Evolutionary conservation across 202 grass and related monocot genomes (phyloP).

Genomic region (Bolboschoenoplectus hybrid): DNA sequence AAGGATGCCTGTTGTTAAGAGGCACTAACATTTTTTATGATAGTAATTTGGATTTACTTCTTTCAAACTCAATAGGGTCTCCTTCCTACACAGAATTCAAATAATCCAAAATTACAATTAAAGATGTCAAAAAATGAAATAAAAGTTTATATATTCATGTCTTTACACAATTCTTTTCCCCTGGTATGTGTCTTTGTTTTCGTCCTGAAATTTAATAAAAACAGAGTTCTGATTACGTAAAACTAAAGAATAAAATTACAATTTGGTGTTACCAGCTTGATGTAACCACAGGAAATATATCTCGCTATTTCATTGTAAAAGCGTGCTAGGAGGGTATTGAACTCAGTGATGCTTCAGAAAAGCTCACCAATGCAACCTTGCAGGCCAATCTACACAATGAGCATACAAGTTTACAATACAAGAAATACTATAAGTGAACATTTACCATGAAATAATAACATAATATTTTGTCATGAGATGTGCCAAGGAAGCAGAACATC

Average conservation of each 20-base stretch:
- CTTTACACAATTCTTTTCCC: no score
- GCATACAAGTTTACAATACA: no score
- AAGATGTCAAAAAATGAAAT: no score
- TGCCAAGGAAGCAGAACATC: no score
- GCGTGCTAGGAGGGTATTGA: background rate
- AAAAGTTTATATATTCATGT: no score
- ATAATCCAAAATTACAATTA: background rate
- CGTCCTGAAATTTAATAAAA: no score
- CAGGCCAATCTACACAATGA: background rate
- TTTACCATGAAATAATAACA: no score
- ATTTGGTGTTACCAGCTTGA: background rate
- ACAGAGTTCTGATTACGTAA: no score
- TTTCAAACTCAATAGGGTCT: background rate
- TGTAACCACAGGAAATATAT: background rate
- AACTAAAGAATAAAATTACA: no score
- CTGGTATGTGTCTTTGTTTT: no score
- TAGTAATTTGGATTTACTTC: background rate
- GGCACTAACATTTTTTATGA: background rate
- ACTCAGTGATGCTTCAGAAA: background rate
- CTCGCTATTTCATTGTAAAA: background rate
- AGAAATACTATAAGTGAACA: no score
- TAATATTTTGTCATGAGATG: no score
- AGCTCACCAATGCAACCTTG: background rate
- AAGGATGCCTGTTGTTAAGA: background rate
- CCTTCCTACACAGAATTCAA: background rate